Conservation (phyloP, 345 rosid genomes). For the Dipteronia sinensis region DNA sequence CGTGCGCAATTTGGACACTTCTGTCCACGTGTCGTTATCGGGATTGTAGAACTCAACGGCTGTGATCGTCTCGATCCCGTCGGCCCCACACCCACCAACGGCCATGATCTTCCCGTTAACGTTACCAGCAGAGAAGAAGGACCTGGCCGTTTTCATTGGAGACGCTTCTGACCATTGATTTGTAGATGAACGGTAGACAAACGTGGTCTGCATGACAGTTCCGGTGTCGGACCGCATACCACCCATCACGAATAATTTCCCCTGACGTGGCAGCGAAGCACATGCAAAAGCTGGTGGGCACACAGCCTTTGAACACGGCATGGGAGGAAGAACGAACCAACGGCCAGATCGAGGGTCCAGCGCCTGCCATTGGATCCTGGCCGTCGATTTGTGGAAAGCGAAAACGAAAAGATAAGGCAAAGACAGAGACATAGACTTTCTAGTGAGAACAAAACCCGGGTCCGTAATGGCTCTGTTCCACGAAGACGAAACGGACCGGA, state of each 20-base stretch:
- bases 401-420: conserved; percentile 60
- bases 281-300: conserved; percentile 68
- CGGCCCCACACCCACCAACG: conserved; percentile 57
- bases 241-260: conserved; percentile 67
- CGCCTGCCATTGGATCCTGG: conserved; percentile 72
- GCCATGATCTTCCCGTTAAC: conserved; percentile 52
- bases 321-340: conserved; percentile 66
- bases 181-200: conserved; percentile 46
- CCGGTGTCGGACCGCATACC: conserved; percentile 52
- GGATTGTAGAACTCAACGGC: conserved; percentile 60
- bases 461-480: conserved; percentile 61
- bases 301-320: conserved; percentile 52
- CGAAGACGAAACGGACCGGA: conserved; percentile 62
- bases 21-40: conserved; percentile 50
- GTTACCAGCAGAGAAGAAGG: conserved; percentile 52
- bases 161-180: conserved; percentile 63
- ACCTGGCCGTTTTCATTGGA: conserved; percentile 57
- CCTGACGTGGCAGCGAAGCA: conserved; percentile 57
- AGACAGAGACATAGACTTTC: conserved; percentile 48
- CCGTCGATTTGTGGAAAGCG: conserved; percentile 60
- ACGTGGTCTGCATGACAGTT: conserved; percentile 33
- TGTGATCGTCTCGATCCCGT: conserved; percentile 33
- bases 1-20: conserved; percentile 32
- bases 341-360: conserved; percentile 59
- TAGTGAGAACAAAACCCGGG: conserved; percentile 47